phyloP scores from a whole-genome alignment of 768 basidiomycete species.

The Pholiota conissans region DNA sequence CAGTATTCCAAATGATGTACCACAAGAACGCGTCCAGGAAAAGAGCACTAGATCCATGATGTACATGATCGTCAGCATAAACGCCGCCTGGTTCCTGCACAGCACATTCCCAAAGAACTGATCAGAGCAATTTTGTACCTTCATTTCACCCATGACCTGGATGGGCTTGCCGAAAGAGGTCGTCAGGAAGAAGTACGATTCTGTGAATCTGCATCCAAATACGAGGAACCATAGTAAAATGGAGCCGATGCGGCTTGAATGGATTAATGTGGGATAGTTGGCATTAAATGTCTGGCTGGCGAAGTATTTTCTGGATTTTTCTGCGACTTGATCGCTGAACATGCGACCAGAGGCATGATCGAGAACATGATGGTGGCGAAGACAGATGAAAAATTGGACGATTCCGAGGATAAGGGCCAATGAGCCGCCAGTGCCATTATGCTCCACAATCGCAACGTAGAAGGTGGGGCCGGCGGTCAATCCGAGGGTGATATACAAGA shows the following conservation, averaged over 20 bases:
- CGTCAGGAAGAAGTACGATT: constrained; percentile 98
- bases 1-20: constrained; percentile 99
- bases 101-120: constrained; percentile 81
- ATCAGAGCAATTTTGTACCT: constrained; percentile 88
- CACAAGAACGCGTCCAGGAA: constrained; percentile 99
- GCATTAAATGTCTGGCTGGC: constrained; percentile 99
- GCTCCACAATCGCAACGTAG: constrained; percentile 88
- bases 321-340: constrained; percentile 97
- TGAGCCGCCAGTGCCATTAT: constrained; percentile 59
- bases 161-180: constrained; percentile 94
- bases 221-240: constrained; percentile 86
- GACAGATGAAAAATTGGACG: constrained; percentile 94
- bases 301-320: constrained; percentile 94
- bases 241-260: constrained; percentile 72
- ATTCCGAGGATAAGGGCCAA: constrained; percentile 92
- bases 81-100: constrained; percentile 92
- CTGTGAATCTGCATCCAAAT: constrained; percentile 94
- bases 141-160: constrained; percentile 94
- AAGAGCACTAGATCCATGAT: constrained; percentile 96
- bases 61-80: constrained; percentile 97
- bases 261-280: constrained; percentile 75
- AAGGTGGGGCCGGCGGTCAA: constrained; percentile 92
- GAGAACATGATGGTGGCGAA: constrained; percentile 85
- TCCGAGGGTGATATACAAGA: constrained; percentile 86
- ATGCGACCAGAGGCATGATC: constrained; percentile 95